Conservation (phyloP, 2,329 filamentous ascomycete genomes). For the Aspergillus tanneri region DNA sequence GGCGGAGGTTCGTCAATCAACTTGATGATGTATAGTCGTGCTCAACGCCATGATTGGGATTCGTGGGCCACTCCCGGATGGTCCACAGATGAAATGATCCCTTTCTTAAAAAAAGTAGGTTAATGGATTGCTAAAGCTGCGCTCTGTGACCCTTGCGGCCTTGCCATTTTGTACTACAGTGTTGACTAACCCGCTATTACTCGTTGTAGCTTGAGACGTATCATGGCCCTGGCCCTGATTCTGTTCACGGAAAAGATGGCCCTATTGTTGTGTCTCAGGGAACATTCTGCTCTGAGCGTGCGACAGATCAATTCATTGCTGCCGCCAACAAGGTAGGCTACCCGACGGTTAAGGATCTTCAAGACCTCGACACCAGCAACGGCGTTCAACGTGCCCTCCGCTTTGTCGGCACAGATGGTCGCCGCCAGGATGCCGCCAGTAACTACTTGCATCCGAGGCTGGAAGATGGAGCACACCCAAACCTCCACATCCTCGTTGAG, state of each 20-base stretch:
- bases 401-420: background rate
- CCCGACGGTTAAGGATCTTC: background rate
- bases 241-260: background rate
- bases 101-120: background rate
- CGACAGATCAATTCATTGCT: background rate
- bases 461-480: constrained; percentile 2
- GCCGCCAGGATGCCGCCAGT: constrained; percentile 4
- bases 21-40: constrained; percentile 6
- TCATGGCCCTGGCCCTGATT: background rate
- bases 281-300: background rate
- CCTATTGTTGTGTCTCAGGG: background rate
- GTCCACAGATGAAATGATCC: constrained; percentile 1
- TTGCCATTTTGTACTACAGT: background rate
- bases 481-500: constrained; percentile 1
- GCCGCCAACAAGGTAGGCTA: background rate
- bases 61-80: constrained; percentile 2
- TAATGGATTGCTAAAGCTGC: too few relatives aligned
- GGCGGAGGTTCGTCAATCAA: constrained; percentile 7
- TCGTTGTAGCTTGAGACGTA: constrained; percentile 2
- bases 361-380: constrained; percentile 2
- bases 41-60: constrained; percentile 3
- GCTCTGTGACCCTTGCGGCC: background rate
- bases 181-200: background rate
- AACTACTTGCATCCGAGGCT: constrained; percentile 5
- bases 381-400: background rate